Conservation (phyloP, 225 moss, liverwort and hornwort genomes). For the Rhytidiadelphus loreus region DNA sequence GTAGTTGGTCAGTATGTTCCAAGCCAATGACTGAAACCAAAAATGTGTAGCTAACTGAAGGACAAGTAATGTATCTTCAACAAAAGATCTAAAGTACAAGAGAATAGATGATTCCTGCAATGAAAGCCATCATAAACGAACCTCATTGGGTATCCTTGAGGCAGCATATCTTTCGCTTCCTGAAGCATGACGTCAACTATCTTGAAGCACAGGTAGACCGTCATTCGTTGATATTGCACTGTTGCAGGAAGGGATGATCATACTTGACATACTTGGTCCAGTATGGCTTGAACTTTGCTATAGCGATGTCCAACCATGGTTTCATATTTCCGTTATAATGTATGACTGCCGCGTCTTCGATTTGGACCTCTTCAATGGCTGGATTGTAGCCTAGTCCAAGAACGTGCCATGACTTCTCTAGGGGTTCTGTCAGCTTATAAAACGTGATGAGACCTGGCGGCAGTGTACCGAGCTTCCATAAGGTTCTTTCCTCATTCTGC, state of each 20-base stretch:
- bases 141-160: not conserved
- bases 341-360: slow-evolving; percentile 40
- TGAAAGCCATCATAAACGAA: not conserved
- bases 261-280: slow-evolving; percentile 58
- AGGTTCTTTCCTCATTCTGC: slow-evolving; percentile 56
- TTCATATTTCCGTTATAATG: slow-evolving; percentile 64
- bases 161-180: not conserved
- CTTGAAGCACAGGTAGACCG: not conserved
- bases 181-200: not conserved
- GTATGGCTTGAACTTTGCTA: slow-evolving; percentile 46
- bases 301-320: slow-evolving; percentile 60
- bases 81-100: not conserved
- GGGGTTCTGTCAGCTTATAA: slow-evolving; percentile 39
- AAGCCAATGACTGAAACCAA: not conserved
- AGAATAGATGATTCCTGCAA: not conserved
- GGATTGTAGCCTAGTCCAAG: slow-evolving; percentile 61
- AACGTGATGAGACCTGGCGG: slow-evolving; percentile 64
- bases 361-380: slow-evolving; percentile 30
- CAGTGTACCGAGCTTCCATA: slow-evolving; percentile 65
- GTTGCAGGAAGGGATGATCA: slow-evolving; percentile 36
- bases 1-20: not conserved
- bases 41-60: not conserved
- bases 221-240: slow-evolving; percentile 56
- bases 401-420: slow-evolving; percentile 56
- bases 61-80: not conserved